A percentile compares a stretch with the other conserved stretches of the same genome.
phyloP scores from a whole-genome alignment of 805 yeast genomes.

The Lachancea fermentati region DNA sequence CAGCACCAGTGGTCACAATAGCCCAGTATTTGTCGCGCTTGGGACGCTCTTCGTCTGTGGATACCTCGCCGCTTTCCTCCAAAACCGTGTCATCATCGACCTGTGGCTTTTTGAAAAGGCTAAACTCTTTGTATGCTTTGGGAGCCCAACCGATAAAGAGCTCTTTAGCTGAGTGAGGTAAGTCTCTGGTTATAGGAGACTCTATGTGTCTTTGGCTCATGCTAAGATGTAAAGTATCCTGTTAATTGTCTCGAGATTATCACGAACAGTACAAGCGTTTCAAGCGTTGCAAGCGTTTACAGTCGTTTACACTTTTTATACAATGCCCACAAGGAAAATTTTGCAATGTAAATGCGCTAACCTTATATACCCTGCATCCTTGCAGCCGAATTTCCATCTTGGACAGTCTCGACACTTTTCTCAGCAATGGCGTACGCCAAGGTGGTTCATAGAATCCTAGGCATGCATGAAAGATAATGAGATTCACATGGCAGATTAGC shows the following conservation, averaged over 20 bases:
- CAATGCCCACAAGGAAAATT: no score
- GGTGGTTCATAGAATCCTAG: no score
- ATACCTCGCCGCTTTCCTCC: neutral
- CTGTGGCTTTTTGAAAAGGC: conserved; percentile 25
- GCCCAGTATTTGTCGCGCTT: conserved; percentile 46
- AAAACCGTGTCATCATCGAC: neutral
- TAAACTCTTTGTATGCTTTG: conserved; percentile 40
- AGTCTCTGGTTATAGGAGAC: conserved; percentile 38
- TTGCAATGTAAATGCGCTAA: no score
- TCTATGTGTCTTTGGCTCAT: conserved; percentile 14
- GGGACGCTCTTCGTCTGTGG: neutral
- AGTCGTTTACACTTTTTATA: no score
- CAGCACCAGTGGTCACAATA: conserved; percentile 82
- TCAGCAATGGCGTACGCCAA: neutral
- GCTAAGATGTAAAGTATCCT: no score
- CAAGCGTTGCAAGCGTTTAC: no score
- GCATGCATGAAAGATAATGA: neutral
- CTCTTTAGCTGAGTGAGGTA: conserved; percentile 40
- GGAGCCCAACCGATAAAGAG: conserved; percentile 39
- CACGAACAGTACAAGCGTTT: no score
- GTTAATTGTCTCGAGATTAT: no score
- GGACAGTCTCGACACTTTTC: neutral
- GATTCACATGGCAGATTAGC: neutral
- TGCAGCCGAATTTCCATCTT: neutral
- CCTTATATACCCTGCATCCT: conserved; percentile 1